Conservation (phyloP, 805 yeast genomes). For the Yarrowia sp. region DNA sequence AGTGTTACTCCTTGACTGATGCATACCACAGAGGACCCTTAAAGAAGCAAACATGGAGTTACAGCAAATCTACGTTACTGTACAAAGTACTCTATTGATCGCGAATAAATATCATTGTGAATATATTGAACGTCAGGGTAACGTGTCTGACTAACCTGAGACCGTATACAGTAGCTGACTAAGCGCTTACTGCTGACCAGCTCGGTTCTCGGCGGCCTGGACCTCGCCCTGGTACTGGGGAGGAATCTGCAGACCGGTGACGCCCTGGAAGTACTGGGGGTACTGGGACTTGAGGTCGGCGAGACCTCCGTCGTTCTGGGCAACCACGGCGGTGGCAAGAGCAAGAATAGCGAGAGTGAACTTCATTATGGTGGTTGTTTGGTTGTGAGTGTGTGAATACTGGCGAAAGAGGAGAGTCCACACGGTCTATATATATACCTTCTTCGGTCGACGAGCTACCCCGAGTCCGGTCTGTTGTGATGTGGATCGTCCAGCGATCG, state of each 20-base stretch:
- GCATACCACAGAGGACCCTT: slow-evolving; percentile 7
- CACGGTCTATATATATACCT: not conserved
- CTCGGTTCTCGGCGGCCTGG: slow-evolving; percentile 21
- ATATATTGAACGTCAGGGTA: too few relatives aligned
- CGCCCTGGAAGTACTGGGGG: slow-evolving; percentile 30
- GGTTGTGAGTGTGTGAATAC: slow-evolving; percentile 12
- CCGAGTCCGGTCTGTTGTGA: slow-evolving; percentile 9
- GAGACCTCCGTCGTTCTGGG: slow-evolving; percentile 25
- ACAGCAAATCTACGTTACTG: too few relatives aligned
- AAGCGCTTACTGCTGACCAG: slow-evolving; percentile 2
- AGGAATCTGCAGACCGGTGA: slow-evolving; percentile 13
- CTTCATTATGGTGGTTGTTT: slow-evolving; percentile 10
- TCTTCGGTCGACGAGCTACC: too few relatives aligned
- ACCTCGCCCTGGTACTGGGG: slow-evolving; percentile 15
- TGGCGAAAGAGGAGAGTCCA: not conserved
- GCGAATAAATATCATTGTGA: too few relatives aligned
- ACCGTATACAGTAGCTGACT: too few relatives aligned
- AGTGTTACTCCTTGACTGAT: too few relatives aligned
- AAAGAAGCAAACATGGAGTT: not conserved
- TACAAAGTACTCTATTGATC: too few relatives aligned
- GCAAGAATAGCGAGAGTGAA: slow-evolving; percentile 33
- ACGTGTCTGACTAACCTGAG: too few relatives aligned
- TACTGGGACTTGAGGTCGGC: slow-evolving; percentile 24
- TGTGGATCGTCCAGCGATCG: slow-evolving; percentile 13
- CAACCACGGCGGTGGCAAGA: slow-evolving; percentile 7